A percentile compares a stretch with the other conserved stretches of the same genome.
These are phyloP conservation scores for Plantago ovata DNA, from an alignment of 257 asterid species.

Conservation along the genomic window DNA sequence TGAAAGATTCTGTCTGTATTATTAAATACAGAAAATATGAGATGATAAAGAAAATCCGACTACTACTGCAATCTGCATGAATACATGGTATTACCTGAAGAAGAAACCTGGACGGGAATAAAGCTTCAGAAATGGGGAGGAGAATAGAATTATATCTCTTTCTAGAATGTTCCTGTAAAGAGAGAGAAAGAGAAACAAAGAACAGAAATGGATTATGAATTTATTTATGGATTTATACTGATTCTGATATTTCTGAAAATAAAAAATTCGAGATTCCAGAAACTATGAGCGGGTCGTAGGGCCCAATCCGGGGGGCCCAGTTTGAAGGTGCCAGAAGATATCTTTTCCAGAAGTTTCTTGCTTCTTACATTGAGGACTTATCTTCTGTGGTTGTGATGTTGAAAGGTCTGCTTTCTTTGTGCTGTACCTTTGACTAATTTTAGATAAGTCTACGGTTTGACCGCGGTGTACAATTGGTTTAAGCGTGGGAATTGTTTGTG, in stretches of 20 bases:
- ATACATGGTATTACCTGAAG: neutral
- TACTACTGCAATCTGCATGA: too few species aligned
- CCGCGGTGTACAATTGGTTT: neutral
- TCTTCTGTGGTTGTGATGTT: neutral
- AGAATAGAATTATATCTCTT: constrained; percentile 15
- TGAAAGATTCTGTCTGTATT: too few species aligned
- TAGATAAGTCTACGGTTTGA: too few species aligned
- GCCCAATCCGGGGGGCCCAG: too few species aligned
- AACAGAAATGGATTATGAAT: too few species aligned
- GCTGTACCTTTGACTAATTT: neutral
- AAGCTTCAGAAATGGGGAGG: too few species aligned
- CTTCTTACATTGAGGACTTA: too few species aligned
- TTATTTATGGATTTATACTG: neutral
- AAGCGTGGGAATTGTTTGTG: neutral
- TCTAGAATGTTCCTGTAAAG: constrained; percentile 36
- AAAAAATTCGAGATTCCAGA: constrained; percentile 18
- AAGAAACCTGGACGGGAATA: too few species aligned
- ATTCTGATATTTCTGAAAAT: neutral
- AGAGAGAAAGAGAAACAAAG: neutral
- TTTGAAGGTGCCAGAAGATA: neutral
- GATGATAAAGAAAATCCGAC: too few species aligned
- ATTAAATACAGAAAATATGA: too few species aligned
- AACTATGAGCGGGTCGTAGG: constrained; percentile 18
- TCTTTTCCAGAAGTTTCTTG: neutral
- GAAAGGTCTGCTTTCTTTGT: neutral